phyloP scores from a whole-genome alignment of 805 yeast genomes.

The Wickerhamomyces subpelliculosus region DNA sequence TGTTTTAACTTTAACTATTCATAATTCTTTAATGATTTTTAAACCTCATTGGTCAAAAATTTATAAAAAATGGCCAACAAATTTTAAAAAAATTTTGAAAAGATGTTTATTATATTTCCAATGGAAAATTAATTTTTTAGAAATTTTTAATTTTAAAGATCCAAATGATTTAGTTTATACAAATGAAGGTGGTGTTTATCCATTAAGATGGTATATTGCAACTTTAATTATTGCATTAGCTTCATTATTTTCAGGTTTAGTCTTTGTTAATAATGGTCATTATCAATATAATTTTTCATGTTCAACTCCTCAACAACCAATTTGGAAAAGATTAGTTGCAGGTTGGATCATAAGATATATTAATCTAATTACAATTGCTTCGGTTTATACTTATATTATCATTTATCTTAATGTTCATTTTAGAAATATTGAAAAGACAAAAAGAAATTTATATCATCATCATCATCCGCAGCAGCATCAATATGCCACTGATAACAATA shows the following conservation, averaged over 20 bases:
- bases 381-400: slow-evolving; percentile 12
- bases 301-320: slow-evolving; percentile 8
- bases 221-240: neutral
- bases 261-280: slow-evolving; percentile 9
- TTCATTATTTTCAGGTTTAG: slow-evolving; percentile 4
- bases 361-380: slow-evolving; percentile 9
- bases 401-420: slow-evolving; percentile 9
- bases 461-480: too few relatives aligned
- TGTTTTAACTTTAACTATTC: slow-evolving; percentile 15
- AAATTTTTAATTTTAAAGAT: neutral
- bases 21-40: slow-evolving; percentile 16
- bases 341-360: slow-evolving; percentile 13
- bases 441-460: slow-evolving; percentile 6
- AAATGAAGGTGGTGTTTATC: slow-evolving; percentile 20
- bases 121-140: neutral
- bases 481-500: too few relatives aligned
- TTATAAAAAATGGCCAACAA: slow-evolving; percentile 3
- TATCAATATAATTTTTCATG: slow-evolving; percentile 11
- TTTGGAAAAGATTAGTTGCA: slow-evolving; percentile 15
- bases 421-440: slow-evolving; percentile 8
- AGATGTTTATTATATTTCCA: neutral
- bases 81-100: slow-evolving; percentile 2
- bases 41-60: slow-evolving; percentile 6
- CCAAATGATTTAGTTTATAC: slow-evolving; percentile 2
- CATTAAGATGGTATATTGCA: slow-evolving; percentile 2